These are phyloP conservation scores for Diaporthe sp. DNA, from an alignment of 2,329 filamentous ascomycete species.

Conservation along the genomic window DNA sequence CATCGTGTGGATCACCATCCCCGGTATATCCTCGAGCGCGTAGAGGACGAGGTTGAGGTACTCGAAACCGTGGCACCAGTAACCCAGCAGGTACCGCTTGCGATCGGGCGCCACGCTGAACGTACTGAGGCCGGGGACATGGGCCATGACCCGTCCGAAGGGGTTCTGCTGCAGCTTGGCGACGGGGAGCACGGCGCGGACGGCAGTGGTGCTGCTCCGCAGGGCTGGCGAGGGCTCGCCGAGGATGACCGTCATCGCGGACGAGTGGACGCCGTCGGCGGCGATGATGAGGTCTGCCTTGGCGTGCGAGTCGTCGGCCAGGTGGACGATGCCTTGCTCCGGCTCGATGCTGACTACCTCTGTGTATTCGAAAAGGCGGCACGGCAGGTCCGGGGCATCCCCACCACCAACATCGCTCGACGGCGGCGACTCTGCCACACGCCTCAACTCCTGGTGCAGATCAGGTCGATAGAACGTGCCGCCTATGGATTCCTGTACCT, in stretches of 20 bases:
- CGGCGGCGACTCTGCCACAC: background rate
- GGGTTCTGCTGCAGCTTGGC: slow-evolving; percentile 11
- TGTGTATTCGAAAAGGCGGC: slow-evolving; percentile 4
- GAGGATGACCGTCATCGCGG: slow-evolving; percentile 10
- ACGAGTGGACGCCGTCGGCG: slow-evolving; percentile 24
- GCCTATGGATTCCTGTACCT: background rate
- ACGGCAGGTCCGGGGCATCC: background rate
- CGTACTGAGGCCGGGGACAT: background rate
- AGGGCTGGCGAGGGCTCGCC: slow-evolving; percentile 13
- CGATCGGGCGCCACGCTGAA: slow-evolving; percentile 17
- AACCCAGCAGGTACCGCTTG: slow-evolving; percentile 21
- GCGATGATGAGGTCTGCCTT: slow-evolving; percentile 24
- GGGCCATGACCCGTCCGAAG: slow-evolving; percentile 10
- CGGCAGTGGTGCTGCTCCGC: slow-evolving; percentile 12
- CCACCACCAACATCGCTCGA: background rate
- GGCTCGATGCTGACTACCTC: slow-evolving; percentile 20
- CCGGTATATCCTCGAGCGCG: slow-evolving; percentile 13
- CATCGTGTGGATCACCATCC: slow-evolving; percentile 19
- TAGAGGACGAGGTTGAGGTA: slow-evolving; percentile 27
- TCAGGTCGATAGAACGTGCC: slow-evolving; percentile 22
- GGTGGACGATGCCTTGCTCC: slow-evolving; percentile 11
- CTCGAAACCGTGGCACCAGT: slow-evolving; percentile 19
- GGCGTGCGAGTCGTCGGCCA: background rate
- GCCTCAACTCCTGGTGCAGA: slow-evolving; percentile 10
- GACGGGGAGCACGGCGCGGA: slow-evolving; percentile 9